These are phyloP conservation scores for Mycosphaerella sp. DNA, from an alignment of 2,329 filamentous ascomycete species.

Conservation along the genomic window DNA sequence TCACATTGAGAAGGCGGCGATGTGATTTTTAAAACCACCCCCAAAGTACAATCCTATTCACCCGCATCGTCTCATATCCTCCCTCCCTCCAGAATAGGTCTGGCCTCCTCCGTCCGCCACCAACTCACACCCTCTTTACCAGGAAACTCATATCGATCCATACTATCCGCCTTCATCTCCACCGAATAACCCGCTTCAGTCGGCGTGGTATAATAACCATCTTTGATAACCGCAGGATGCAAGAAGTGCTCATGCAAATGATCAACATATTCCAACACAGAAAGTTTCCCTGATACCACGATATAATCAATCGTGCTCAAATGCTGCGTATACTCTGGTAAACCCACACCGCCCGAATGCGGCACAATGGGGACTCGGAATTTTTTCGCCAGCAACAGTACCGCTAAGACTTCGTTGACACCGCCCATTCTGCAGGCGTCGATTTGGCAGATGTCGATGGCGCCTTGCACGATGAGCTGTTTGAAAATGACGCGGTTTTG, in stretches of 20 bases:
- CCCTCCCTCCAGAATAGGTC: slow-evolving; percentile 58
- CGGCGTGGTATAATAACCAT: slow-evolving; percentile 84
- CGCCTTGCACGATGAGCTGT: slow-evolving; percentile 72
- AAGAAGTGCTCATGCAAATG: slow-evolving; percentile 91
- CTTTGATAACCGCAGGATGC: slow-evolving; percentile 70
- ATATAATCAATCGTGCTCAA: slow-evolving; percentile 90
- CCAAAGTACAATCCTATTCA: no score
- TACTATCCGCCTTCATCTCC: slow-evolving; percentile 85
- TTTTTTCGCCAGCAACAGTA: slow-evolving; percentile 77
- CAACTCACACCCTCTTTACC: slow-evolving; percentile 73
- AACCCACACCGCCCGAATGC: slow-evolving; percentile 80
- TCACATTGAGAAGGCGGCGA: no score
- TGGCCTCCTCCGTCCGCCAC: slow-evolving; percentile 80
- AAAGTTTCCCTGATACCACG: slow-evolving; percentile 69
- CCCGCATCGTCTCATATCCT: no score
- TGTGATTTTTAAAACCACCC: no score
- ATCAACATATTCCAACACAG: slow-evolving; percentile 82
- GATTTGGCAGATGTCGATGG: slow-evolving; percentile 83
- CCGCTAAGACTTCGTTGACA: slow-evolving; percentile 88
- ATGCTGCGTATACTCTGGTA: slow-evolving; percentile 93
- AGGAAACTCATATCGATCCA: slow-evolving; percentile 72
- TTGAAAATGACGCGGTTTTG: slow-evolving; percentile 94
- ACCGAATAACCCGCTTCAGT: slow-evolving; percentile 80
- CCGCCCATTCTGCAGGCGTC: slow-evolving; percentile 86
- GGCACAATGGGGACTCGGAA: slow-evolving; percentile 77